Evolutionary conservation across 2,329 filamentous ascomycete genomes (phyloP).

Genomic region (Stylonectria norvegica): DNA sequence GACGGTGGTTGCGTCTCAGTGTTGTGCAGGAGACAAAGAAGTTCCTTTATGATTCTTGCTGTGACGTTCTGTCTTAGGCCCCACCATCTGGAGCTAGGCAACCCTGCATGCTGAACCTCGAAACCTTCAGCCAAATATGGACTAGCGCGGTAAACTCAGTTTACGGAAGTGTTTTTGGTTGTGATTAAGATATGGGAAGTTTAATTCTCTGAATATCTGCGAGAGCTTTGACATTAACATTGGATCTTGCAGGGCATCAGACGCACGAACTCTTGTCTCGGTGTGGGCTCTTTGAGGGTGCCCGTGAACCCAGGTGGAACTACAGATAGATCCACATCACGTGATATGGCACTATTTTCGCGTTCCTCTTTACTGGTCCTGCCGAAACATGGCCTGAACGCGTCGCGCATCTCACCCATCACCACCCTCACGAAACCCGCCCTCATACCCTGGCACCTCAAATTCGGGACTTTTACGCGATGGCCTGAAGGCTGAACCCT

Average conservation of each 20-base stretch:
- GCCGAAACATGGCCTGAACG: constrained; percentile 5
- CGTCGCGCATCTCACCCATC: constrained; percentile 9
- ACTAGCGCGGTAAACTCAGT: constrained; percentile 10
- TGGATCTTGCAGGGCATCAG: no score
- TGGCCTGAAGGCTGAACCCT: not conserved
- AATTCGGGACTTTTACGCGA: not conserved
- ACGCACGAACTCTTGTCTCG: no score
- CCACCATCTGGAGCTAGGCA: constrained; percentile 20
- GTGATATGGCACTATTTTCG: constrained; percentile 32
- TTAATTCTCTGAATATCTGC: no score
- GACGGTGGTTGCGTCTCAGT: constrained; percentile 3
- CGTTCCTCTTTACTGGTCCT: constrained; percentile 16
- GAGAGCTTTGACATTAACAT: no score
- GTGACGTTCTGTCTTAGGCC: constrained; percentile 25
- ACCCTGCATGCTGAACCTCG: constrained; percentile 7
- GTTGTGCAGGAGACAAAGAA: constrained; percentile 15
- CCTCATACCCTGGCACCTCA: not conserved
- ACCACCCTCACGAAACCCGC: not conserved
- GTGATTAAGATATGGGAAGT: no score
- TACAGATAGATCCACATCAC: constrained; percentile 9
- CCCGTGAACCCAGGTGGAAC: not conserved
- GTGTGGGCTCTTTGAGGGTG: no score
- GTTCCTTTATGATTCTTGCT: constrained; percentile 12
- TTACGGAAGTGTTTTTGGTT: no score
- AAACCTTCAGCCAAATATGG: constrained; percentile 11